Evolutionary conservation across 306 rosid genomes (phyloP), one percentile per base, ranked within the genome.

Genomic region (Bauhinia variegata): DNA sequence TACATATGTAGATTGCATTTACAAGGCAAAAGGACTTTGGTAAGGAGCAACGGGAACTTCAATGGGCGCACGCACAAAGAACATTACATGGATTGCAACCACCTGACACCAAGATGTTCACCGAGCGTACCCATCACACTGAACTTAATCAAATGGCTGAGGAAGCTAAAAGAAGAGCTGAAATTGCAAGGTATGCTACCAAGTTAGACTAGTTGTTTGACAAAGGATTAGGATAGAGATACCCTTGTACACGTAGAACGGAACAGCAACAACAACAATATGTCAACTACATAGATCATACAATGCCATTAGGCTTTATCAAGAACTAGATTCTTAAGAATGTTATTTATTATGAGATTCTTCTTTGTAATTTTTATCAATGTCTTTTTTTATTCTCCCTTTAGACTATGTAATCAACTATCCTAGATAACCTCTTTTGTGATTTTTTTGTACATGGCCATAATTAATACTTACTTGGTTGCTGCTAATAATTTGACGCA

Each of bases 21-120:
- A 93, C 98, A 48, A 93, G 96, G 78, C 95, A 93, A 88, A 93
- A 93, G 85, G 98, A 93, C 85, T 93, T 93, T 7, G 98, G 98
- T 4, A 93, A 88, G 84, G 98, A 93, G 68, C 98, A 93, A 18
- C 65, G 98, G 4, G 98, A 93, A 82, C 98, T 93, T 78, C 98
- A 93, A 68, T 89, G 98, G 98, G 98, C 98, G 46, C 96, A 89
- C 65, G 98, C 98, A 1, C 96, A 93, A 72, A 83, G 98, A 82
- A 93, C 98, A 34, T 43, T 93, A 78, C 98, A 93, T 13, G 98
- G 98, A 51, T 71, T 93, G 75, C 96, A 87, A 51, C 78, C 95
- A 42, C 96, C 97, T 0, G 98, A 89, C 44, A 60, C 90, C 57
- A 93, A 88, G 82, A 79, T 87, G 88, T 89, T 93, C 83, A 78